Base-by-base conservation (phyloP, 108 stramenopile genomes). In the Fistulifera solaris region DNA sequence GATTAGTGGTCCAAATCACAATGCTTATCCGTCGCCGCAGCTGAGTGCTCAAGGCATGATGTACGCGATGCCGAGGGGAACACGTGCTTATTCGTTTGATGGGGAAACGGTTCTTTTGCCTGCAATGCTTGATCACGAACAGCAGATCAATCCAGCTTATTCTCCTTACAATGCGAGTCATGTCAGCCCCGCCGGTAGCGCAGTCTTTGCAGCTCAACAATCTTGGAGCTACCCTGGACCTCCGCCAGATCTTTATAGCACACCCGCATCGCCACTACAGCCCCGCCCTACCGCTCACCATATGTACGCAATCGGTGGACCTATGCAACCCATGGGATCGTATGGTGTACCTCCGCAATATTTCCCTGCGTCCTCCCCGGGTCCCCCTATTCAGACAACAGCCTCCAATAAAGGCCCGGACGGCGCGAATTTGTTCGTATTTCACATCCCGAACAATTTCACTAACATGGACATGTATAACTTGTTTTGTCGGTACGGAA, bases 381-480 rank as follows among this genome's bases (percentile, higher is more conserved):
- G 83, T 39, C 87, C 83, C 16, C 87, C 83, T 19, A 82, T 89
- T 56, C 87, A 84, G 59, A 80, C 79, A 0, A 72, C 73, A 22
- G 49, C 60, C 6, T 72, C 70, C 49, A 80, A 80, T 54, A 80
- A 83, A 48, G 84, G 87, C 40, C 90, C 86, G 1, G 86, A 83
- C 48, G 95, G 95, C 22, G 94, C 94, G 38, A 99, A 97, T 77
- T 62, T 99, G 45, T 99, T 97, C 67, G 83, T 99, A 38, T 99
- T 99, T 63, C 94, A 99, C 66, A 94, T 99, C 65, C 98, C 98
- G 35, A 94, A 95, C 72, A 87, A 90, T 45, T 92, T 97, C 59
- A 88, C 93, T 24, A 95, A 99, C 65, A 46, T 85, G 43, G 97
- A 93, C 50, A 87, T 98, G 77, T 93, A 83, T 57, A 54, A 87